Evolutionary conservation across 768 basidiomycete genomes (phyloP).

Genomic region (Artomyces pyxidatus): DNA sequence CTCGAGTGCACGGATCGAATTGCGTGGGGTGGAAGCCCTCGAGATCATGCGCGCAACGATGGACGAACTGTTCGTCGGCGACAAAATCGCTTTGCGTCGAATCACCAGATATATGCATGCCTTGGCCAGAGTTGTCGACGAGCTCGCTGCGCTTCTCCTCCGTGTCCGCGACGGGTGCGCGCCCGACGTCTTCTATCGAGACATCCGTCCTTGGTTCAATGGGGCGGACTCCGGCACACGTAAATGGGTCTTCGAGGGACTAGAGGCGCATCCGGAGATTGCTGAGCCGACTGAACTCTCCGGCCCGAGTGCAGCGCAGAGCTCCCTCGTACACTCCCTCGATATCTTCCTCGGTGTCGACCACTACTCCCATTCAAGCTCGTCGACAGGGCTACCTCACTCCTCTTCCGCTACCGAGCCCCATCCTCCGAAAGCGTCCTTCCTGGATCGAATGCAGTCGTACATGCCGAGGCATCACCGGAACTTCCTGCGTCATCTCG

Average conservation of each 20-base stretch:
- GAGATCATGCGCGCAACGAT: constrained; percentile 76
- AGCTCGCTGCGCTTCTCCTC: constrained; percentile 52
- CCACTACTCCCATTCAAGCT: constrained; percentile 26
- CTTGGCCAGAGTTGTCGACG: constrained; percentile 59
- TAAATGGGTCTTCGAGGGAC: constrained; percentile 39
- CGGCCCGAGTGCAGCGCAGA: constrained; percentile 57
- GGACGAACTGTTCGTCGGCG: constrained; percentile 80
- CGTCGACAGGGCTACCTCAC: constrained; percentile 5
- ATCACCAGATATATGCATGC: constrained; percentile 52
- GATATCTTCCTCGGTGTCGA: constrained; percentile 48
- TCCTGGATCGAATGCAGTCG: constrained; percentile 46
- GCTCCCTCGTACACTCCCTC: constrained; percentile 47
- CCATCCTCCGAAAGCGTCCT: constrained; percentile 17
- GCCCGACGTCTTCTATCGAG: constrained; percentile 53
- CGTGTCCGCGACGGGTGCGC: constrained; percentile 62
- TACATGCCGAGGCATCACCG: constrained; percentile 61
- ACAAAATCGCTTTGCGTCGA: constrained; percentile 37
- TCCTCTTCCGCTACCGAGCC: not conserved
- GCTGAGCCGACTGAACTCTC: constrained; percentile 33
- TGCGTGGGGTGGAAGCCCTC: constrained; percentile 79
- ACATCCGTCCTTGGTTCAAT: constrained; percentile 56
- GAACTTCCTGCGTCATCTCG: constrained; percentile 45
- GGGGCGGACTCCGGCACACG: constrained; percentile 38
- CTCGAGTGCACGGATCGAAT: constrained; percentile 77
- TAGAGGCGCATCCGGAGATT: constrained; percentile 26